Base-by-base conservation (phyloP, 306 rosid species). In the Vicia faba region DNA sequence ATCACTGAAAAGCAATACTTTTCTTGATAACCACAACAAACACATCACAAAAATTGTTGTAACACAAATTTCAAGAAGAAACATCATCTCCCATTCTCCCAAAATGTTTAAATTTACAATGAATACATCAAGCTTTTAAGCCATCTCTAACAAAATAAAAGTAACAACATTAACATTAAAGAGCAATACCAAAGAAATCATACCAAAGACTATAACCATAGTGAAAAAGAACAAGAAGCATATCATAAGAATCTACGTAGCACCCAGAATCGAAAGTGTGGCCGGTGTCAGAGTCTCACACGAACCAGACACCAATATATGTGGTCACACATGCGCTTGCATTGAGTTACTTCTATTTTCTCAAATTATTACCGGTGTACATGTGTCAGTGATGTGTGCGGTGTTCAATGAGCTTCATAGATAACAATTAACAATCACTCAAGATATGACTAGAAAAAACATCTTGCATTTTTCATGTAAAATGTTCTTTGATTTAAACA, bases 11-110 rank as follows among this genome's bases (percentile, higher is more conserved):
- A 48, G 10, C 18, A 66, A n/a, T 48, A 28, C 18, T 50, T 44
- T 50, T 67, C 16, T 53, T 61, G 23, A 54, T 48, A 46, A 76
- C 40, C 50, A 41, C 35, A 73, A 28, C 39, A 48, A 43, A 62
- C 20, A 13, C 31, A 29, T 20, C 41, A 50, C 39, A 53, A 38
- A 54, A 45, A 19, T 11, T 28, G 41, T 12, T 0, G 13, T 31
- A 61, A 67, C 45, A 74, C 23, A 29, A 64, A 14, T 13, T 48
- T 20, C 40, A 46, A 31, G n/a, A 55, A 23, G 1, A 19, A 43
- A 54, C 33, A 49, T 29, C 28, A 57, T 41, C 11, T 46, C 59
- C 8, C 66, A 75, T 43, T 56, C 57, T 65, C 63, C 49, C n/a
- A 51, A 39, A 58, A 31, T 23, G 29, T 62, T 66, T 54, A 5